Conservation (phyloP, 2,329 filamentous ascomycete genomes). For the Sclerotiophoma versabilis region DNA sequence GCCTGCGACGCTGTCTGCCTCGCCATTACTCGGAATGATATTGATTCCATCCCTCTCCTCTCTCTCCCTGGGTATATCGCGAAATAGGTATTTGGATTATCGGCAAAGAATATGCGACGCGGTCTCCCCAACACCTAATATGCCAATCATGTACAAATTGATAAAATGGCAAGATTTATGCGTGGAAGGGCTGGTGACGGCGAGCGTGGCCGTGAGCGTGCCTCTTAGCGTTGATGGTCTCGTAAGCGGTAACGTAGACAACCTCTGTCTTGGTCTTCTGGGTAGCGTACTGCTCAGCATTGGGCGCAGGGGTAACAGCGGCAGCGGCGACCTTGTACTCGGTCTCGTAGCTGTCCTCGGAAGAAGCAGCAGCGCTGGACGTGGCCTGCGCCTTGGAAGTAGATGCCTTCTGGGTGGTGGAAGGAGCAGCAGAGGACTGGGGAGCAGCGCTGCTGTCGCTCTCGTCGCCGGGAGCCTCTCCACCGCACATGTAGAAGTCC, state of each 20-base stretch:
- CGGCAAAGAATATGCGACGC: slow-evolving; percentile 28
- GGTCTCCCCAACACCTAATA: slow-evolving; percentile 27
- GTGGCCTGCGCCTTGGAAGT: slow-evolving; percentile 14
- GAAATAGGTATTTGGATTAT: slow-evolving; percentile 40
- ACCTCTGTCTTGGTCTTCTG: slow-evolving; percentile 39
- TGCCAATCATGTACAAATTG: slow-evolving; percentile 29
- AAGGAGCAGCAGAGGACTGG: slow-evolving; percentile 17
- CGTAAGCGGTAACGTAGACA: slow-evolving; percentile 44
- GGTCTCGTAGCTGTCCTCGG: slow-evolving; percentile 17
- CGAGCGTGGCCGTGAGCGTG: slow-evolving; percentile 40
- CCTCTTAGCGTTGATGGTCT: slow-evolving; percentile 44
- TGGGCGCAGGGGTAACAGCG: slow-evolving; percentile 33
- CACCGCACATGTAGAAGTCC: slow-evolving; percentile 47
- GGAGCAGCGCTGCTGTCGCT: slow-evolving; percentile 10
- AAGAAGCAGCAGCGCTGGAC: slow-evolving; percentile 17
- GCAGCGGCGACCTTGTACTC: slow-evolving; percentile 30
- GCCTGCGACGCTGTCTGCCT: slow-evolving; percentile 49
- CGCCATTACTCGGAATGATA: slow-evolving; percentile 44
- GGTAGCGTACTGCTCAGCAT: slow-evolving; percentile 8
- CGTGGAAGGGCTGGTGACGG: slow-evolving; percentile 43
- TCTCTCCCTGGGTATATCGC: slow-evolving; percentile 36
- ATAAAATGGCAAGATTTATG: slow-evolving; percentile 31
- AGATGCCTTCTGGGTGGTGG: slow-evolving; percentile 19
- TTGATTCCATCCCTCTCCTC: slow-evolving; percentile 29
- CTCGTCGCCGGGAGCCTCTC: slow-evolving; percentile 33